Evolutionary conservation across 257 asterid species (phyloP).

Genomic region (Solanum chilense): DNA sequence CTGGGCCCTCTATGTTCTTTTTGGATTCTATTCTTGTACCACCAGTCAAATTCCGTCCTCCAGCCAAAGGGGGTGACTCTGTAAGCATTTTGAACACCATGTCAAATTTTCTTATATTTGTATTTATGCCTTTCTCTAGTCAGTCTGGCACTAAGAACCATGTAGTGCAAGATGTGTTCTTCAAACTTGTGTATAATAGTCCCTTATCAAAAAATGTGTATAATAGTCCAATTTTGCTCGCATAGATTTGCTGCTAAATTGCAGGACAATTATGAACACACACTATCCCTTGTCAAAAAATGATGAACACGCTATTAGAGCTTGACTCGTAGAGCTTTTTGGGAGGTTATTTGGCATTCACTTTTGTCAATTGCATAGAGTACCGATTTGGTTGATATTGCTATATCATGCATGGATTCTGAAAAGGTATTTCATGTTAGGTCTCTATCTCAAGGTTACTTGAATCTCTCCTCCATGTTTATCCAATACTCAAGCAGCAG

Average conservation of each 20-base stretch:
- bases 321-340: background rate
- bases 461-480: background rate
- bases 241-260: background rate
- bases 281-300: background rate
- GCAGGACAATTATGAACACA: background rate
- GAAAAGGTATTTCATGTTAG: background rate
- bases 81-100: constrained; percentile 40
- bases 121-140: background rate
- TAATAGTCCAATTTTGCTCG: background rate
- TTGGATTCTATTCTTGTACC: constrained; percentile 65
- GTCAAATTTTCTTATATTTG: background rate
- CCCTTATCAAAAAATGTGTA: background rate
- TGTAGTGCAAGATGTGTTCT: background rate
- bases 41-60: constrained; percentile 84
- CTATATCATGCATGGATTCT: background rate
- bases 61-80: constrained; percentile 74
- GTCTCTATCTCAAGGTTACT: background rate
- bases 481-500: background rate
- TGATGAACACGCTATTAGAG: background rate
- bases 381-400: background rate
- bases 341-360: background rate
- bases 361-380: background rate
- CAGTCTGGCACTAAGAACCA: background rate
- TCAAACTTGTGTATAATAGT: background rate
- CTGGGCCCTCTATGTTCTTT: constrained; percentile 66